Evolutionary conservation across 2,329 filamentous ascomycete species (phyloP).

Genomic region (Pseudohalonectria lignicola): DNA sequence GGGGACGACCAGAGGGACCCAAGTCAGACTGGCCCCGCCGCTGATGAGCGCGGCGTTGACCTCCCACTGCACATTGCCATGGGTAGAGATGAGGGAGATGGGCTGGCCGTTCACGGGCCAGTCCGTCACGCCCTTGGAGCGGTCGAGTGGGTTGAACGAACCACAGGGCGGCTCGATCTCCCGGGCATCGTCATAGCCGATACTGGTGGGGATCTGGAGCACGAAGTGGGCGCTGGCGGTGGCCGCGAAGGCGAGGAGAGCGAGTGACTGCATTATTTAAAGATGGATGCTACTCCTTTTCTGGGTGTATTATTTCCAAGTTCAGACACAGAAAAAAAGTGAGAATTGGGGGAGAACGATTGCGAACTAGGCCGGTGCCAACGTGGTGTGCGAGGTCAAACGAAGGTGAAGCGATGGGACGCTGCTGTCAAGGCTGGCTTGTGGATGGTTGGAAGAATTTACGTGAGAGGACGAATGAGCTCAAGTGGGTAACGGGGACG

Average conservation of each 20-base stretch:
- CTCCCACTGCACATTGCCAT: not conserved
- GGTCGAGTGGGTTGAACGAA: not conserved
- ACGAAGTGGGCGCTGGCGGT: not conserved
- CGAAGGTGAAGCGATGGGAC: too few species aligned
- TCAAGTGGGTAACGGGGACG: too few species aligned
- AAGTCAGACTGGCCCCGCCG: not conserved
- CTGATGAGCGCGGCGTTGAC: not conserved
- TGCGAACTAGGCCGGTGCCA: too few species aligned
- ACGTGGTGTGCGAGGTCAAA: too few species aligned
- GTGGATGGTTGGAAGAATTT: too few species aligned
- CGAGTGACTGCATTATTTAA: too few species aligned
- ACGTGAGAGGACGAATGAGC: too few species aligned
- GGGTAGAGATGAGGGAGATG: not conserved
- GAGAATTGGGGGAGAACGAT: too few species aligned
- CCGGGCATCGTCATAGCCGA: not conserved
- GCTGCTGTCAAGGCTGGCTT: too few species aligned
- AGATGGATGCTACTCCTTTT: too few species aligned
- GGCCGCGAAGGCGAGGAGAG: not conserved
- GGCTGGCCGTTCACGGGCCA: not conserved
- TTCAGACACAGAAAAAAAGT: too few species aligned
- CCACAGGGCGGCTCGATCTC: not conserved
- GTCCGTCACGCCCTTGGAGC: not conserved
- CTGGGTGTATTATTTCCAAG: too few species aligned
- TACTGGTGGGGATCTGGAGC: not conserved
- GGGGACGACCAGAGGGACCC: not conserved